These are phyloP conservation scores for Suillus tomentosus DNA, from an alignment of 768 basidiomycete species.

Conservation along the genomic window DNA sequence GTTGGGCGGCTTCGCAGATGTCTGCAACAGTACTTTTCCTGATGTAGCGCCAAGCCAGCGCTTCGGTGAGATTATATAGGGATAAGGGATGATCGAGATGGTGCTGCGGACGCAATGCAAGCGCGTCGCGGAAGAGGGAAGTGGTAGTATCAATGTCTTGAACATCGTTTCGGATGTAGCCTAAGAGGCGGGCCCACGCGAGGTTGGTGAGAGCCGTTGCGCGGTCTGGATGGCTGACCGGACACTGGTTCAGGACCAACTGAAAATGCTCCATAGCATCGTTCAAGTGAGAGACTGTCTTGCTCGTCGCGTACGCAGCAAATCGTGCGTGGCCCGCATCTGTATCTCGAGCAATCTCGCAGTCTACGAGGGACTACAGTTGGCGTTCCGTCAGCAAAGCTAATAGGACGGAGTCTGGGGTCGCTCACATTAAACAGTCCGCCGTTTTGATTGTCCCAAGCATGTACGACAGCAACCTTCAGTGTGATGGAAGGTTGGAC, in stretches of 20 bases:
- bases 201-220: background rate
- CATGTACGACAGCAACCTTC: background rate
- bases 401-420: background rate
- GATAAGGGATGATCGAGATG: background rate
- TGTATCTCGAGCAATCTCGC: background rate
- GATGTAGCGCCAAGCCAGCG: background rate
- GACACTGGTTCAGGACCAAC: background rate
- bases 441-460: background rate
- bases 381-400: background rate
- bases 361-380: background rate
- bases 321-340: background rate
- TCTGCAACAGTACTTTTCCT: background rate
- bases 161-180: background rate
- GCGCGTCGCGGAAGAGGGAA: background rate
- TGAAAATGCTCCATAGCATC: background rate
- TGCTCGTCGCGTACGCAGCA: rapidly evolving
- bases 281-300: background rate
- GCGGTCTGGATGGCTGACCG: background rate
- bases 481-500: background rate
- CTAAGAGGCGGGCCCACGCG: background rate
- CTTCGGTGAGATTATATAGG: background rate
- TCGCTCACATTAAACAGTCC: background rate
- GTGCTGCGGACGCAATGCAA: background rate
- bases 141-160: background rate
- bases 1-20: background rate